Percentiles rank a stretch among this genome's conserved stretches.
These are phyloP conservation scores for Vitis hybrid DNA, from an alignment of 177 flowering plant species.

Conservation along the genomic window DNA sequence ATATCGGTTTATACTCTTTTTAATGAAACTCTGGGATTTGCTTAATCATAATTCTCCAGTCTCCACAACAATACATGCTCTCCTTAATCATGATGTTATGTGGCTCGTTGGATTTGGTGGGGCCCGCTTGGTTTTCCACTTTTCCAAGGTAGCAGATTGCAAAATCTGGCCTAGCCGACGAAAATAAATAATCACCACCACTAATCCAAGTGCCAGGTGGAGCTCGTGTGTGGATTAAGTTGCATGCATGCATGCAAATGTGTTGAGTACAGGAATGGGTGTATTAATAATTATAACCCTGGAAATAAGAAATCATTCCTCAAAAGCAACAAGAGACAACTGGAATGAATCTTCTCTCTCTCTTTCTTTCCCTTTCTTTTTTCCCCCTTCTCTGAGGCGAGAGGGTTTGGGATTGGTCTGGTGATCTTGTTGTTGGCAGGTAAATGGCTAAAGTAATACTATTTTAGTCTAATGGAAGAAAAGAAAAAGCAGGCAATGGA, in stretches of 20 bases:
- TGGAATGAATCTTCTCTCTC: slow-evolving; percentile 33
- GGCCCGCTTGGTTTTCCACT: slow-evolving; percentile 24
- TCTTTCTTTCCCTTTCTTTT: slow-evolving; percentile 9
- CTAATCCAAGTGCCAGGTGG: slow-evolving; percentile 42
- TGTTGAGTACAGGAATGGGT: neutral
- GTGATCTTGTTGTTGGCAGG: slow-evolving; percentile 25
- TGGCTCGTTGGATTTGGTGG: slow-evolving; percentile 47
- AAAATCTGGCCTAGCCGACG: slow-evolving; percentile 4
- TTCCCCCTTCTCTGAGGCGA: neutral
- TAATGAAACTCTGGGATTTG: slow-evolving; percentile 38
- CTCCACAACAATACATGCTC: slow-evolving; percentile 8
- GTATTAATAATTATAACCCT: neutral
- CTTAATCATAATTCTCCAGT: slow-evolving; percentile 25
- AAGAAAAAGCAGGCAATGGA: slow-evolving; percentile 11
- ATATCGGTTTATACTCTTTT: slow-evolving; percentile 19
- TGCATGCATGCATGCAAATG: slow-evolving; percentile 30
- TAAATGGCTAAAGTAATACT: slow-evolving; percentile 18
- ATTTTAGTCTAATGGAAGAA: neutral
- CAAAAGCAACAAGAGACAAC: slow-evolving; percentile 49
- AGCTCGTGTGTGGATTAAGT: slow-evolving; percentile 22
- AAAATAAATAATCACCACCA: slow-evolving; percentile 11
- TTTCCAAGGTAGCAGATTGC: slow-evolving; percentile 29
- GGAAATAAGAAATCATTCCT: slow-evolving; percentile 21
- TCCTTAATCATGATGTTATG: slow-evolving; percentile 32
- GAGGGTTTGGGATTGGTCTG: slow-evolving; percentile 25